Percentiles rank a stretch among this genome's conserved stretches.
Evolutionary conservation across 768 basidiomycete species (phyloP).

Genomic region (Lactifluus hygrophoroides): DNA sequence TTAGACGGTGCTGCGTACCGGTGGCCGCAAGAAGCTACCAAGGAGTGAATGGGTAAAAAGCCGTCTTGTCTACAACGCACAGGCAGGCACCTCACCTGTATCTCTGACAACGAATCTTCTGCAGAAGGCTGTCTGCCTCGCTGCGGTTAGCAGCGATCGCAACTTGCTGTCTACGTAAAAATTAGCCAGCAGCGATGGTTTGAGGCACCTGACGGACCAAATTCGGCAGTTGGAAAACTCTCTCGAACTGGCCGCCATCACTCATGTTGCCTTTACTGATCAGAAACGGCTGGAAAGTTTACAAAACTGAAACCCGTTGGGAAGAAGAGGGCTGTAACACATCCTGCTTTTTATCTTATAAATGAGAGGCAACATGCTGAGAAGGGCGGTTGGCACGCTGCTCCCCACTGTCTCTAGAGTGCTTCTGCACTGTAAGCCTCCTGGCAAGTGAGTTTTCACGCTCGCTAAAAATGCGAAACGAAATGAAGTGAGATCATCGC

Average conservation of each 20-base stretch:
- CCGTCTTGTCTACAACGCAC: slow-evolving; percentile 3
- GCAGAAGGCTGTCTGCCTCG: slow-evolving; percentile 17
- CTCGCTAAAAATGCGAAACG: slow-evolving; percentile 2
- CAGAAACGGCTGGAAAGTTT: slow-evolving; percentile 9
- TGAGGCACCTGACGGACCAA: slow-evolving; percentile 6
- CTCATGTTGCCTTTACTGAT: slow-evolving; percentile 6
- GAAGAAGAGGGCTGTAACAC: slow-evolving; percentile 10
- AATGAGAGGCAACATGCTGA: slow-evolving; percentile 12
- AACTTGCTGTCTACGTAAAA: slow-evolving; percentile 17
- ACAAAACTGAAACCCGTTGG: slow-evolving; percentile 12
- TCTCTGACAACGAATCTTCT: slow-evolving; percentile 12
- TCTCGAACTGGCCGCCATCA: neutral
- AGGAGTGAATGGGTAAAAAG: neutral
- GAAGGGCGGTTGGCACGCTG: slow-evolving; percentile 7
- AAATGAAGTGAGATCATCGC: neutral
- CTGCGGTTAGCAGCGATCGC: slow-evolving; percentile 14
- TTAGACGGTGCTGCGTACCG: neutral
- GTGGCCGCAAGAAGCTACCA: neutral
- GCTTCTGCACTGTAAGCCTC: neutral
- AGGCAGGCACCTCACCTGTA: slow-evolving; percentile 7
- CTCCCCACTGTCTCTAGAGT: slow-evolving; percentile 11
- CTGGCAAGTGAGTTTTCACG: slow-evolving; percentile 5
- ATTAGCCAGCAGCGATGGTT: slow-evolving; percentile 8
- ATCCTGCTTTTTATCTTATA: slow-evolving; percentile 13
- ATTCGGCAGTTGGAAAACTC: slow-evolving; percentile 7